Evolutionary conservation across 2,329 filamentous ascomycete species (phyloP).

Genomic region (Aspergillus neoniger): DNA sequence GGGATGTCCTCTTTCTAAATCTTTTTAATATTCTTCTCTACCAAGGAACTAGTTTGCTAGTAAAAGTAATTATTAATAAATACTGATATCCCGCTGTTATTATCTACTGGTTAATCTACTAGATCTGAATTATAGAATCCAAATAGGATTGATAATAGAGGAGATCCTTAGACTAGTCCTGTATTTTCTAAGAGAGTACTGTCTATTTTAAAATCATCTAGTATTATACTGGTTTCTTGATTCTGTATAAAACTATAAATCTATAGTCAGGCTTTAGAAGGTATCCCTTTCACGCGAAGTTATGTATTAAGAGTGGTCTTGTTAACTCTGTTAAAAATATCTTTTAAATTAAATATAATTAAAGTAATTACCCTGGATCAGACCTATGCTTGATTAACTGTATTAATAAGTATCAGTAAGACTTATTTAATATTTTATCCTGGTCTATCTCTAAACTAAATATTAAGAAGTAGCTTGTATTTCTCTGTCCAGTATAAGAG

Average conservation of each 20-base stretch:
- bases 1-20: constrained; percentile 16
- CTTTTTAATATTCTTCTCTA: constrained; percentile 26
- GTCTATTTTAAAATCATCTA: constrained; percentile 22
- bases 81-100: constrained; percentile 26
- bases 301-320: constrained; percentile 12
- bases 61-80: constrained; percentile 35
- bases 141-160: constrained; percentile 39
- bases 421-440: constrained; percentile 24
- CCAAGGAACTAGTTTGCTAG: constrained; percentile 21
- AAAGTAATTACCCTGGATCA: constrained; percentile 21
- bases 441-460: constrained; percentile 25
- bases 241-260: constrained; percentile 23
- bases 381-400: constrained; percentile 21
- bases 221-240: constrained; percentile 15
- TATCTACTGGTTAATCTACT: constrained; percentile 29
- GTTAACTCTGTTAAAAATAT: constrained; percentile 24
- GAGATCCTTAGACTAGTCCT: constrained; percentile 28
- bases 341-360: constrained; percentile 22
- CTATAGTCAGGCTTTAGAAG: constrained; percentile 4
- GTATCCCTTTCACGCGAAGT: constrained; percentile 4
- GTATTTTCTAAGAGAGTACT: constrained; percentile 8
- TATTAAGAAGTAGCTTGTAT: constrained; percentile 26
- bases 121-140: constrained; percentile 42
- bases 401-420: constrained; percentile 23
- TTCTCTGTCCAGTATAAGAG: constrained; percentile 23